Percentiles rank a stretch among this genome's conserved stretches.
phyloP scores from a whole-genome alignment of 805 yeast species.

The Debaryomyces hansenii region DNA sequence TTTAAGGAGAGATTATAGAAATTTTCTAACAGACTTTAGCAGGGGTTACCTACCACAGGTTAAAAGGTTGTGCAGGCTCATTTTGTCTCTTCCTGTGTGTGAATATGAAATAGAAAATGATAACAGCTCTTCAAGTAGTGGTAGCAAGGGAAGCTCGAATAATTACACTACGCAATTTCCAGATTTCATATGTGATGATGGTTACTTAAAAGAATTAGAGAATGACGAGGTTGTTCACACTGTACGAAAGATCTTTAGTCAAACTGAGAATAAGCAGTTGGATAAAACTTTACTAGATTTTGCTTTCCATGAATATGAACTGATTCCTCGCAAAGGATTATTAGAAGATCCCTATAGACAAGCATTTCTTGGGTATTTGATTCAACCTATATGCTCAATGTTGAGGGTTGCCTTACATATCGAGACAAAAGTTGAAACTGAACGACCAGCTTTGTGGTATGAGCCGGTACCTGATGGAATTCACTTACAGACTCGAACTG shows the following conservation, averaged over 20 bases:
- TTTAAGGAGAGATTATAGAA: no score
- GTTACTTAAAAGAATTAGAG: neutral
- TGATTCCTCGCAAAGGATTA: no score
- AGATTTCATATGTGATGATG: neutral
- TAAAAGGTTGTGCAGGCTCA: neutral
- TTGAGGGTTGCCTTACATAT: neutral
- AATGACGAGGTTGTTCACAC: neutral
- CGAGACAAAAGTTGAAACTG: neutral
- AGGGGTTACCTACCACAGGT: no score
- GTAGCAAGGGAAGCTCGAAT: neutral
- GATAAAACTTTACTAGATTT: no score
- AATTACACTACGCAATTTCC: neutral
- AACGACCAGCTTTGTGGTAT: neutral
- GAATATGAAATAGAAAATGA: neutral
- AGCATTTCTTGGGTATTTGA: no score
- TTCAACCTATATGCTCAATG: neutral
- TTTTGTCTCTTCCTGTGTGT: conserved; percentile 2
- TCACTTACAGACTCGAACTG: neutral
- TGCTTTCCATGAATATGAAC: neutral
- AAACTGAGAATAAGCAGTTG: no score
- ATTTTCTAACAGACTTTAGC: no score
- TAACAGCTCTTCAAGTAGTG: neutral
- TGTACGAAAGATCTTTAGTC: neutral
- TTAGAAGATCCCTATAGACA: no score
- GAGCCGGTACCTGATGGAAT: neutral